Evolutionary conservation across 1,284 basidiomycete species (phyloP).

Genomic region (Amylostereum chailletii): DNA sequence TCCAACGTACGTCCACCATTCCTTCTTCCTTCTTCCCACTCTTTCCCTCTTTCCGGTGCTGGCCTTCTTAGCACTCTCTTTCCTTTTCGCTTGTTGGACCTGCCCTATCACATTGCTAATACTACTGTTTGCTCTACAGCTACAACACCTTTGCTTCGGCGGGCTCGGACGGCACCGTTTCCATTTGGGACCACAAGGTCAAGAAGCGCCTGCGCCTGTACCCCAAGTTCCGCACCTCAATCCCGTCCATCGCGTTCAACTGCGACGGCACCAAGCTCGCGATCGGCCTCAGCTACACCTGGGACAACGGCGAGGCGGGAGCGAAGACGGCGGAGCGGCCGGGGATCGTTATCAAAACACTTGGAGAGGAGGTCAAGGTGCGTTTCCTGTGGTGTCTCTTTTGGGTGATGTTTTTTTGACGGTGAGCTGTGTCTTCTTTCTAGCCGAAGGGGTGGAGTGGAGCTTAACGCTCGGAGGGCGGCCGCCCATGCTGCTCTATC

Average conservation of each 20-base stretch:
- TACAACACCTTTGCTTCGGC: constrained; percentile 94
- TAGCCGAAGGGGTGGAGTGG: no score
- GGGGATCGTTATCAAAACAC: constrained; percentile 25
- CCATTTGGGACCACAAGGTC: constrained; percentile 94
- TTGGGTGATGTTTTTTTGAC: no score
- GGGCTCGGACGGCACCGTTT: constrained; percentile 87
- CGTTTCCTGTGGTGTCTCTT: constrained; percentile 5
- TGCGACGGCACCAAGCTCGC: constrained; percentile 78
- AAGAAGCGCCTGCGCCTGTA: constrained; percentile 93
- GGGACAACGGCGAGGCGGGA: constrained; percentile 79
- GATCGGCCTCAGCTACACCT: constrained; percentile 77
- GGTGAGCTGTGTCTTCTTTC: no score
- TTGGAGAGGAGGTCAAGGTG: constrained; percentile 52
- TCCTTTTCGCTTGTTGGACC: no score
- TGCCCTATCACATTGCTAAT: no score
- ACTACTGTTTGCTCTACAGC: constrained; percentile 26
- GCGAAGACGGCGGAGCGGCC: constrained; percentile 36
- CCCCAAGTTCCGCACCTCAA: constrained; percentile 66
- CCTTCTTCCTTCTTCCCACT: constrained; percentile 1
- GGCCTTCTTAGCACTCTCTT: no score
- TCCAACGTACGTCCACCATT: constrained; percentile 48
- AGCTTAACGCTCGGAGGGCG: no score
- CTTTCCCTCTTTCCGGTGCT: neutral
- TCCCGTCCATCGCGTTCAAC: constrained; percentile 75
- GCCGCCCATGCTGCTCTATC: no score